Base-by-base conservation (phyloP, 2,329 filamentous ascomycete genomes). In the Aspergillus luchuensis region DNA sequence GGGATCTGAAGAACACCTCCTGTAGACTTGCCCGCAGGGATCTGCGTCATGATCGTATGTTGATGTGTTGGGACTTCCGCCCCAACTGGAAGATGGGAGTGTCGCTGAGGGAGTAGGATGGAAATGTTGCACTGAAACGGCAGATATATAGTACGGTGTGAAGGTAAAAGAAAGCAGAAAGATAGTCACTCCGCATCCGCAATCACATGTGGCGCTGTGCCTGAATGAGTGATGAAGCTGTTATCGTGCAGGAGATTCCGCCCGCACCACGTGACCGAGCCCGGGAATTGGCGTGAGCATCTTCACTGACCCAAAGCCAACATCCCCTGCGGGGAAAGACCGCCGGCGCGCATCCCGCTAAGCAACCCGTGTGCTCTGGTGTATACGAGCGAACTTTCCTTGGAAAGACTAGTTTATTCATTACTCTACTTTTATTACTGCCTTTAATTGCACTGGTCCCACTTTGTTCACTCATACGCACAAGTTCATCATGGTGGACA, bases 1-100 rank as follows among this genome's bases (percentile, higher is more conserved):
- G 80, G 76, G 50, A 85, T 80, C 47, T 84, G 79, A 36, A 86
- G 74, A 8, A 85, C 78, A 25, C 86, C 85, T 66, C 85, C 86
- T 5, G 81, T 71, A 13, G 73, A 64, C 61, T 76, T 77, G 55
- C 61, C 61, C 30, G 68, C 50, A 36, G 67, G 51, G 38, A 57
- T 63, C 47, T 75, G 74, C 13, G 72, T 69, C 73, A 75, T 74
- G 56, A 45, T 61, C 47, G 21, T 19, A 38, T 11, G 13, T 17
- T 13, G 43, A 23, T 38, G 41, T 33, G 58, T 23, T 39, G 36
- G 45, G 52, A 59, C 30, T 15, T 43, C 25, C 52, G 48, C 41
- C 53, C 48, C 39, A 50, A 48, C 28, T 30, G n/a, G 33, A 39
- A 19, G 28, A 19, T 21, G 25, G 21, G 33, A 30, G 39, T 49